These are phyloP conservation scores for Penicillium glabrum DNA, from an alignment of 2,329 filamentous ascomycete species.

Conservation along the genomic window DNA sequence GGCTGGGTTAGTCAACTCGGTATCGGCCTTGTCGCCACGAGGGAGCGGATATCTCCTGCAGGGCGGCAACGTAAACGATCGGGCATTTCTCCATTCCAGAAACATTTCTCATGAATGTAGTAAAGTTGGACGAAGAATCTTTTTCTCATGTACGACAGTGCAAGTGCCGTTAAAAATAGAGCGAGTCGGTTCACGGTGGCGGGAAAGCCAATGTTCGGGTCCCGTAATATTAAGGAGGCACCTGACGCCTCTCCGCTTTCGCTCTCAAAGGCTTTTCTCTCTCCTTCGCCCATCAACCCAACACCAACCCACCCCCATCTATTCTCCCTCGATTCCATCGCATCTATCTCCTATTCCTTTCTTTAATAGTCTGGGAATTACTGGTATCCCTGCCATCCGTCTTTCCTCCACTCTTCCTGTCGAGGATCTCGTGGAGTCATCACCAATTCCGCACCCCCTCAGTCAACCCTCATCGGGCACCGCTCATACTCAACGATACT, in stretches of 20 bases:
- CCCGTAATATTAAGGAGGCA: conserved; percentile 30
- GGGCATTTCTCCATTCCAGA: background rate
- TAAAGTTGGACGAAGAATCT: background rate
- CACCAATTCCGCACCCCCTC: conserved; percentile 8
- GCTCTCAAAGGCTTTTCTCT: conserved; percentile 25
- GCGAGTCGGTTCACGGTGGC: conserved; percentile 18
- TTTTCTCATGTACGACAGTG: background rate
- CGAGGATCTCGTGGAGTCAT: conserved; percentile 10
- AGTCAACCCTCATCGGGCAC: conserved; percentile 8
- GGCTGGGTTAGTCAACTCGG: conserved; percentile 1
- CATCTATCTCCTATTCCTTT: conserved; percentile 3
- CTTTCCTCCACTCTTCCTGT: background rate
- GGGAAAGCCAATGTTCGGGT: conserved; percentile 16
- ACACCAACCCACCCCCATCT: conserved; percentile 3
- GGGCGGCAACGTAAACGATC: background rate
- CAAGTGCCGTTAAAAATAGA: conserved; percentile 16
- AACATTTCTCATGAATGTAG: background rate
- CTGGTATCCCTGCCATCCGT: background rate
- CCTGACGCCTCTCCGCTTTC: conserved; percentile 31
- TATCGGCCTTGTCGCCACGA: conserved; percentile 1
- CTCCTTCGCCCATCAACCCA: conserved; percentile 5
- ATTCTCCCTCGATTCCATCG: conserved; percentile 11
- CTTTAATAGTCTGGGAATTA: background rate
- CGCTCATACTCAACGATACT: conserved; percentile 1
- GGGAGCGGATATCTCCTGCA: background rate